Evolutionary conservation across 2,329 filamentous ascomycete species (phyloP).

Genomic region (Endocalyx cinctus): DNA sequence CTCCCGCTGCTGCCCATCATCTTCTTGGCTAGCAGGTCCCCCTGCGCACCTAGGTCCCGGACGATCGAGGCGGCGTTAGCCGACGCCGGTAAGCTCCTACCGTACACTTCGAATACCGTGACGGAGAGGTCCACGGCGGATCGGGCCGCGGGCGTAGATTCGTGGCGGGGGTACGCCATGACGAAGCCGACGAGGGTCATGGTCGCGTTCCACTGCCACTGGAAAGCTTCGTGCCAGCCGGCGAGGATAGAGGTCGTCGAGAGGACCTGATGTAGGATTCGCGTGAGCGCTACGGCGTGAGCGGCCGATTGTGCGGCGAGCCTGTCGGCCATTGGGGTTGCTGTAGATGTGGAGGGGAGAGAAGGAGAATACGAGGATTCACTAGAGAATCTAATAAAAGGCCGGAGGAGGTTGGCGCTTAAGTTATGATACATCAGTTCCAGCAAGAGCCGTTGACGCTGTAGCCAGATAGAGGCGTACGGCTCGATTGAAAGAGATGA

Average conservation of each 20-base stretch:
- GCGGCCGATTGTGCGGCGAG: slow-evolving; percentile 21
- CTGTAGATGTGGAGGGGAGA: slow-evolving; percentile 20
- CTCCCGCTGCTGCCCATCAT: slow-evolving; percentile 8
- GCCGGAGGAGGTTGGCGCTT: slow-evolving; percentile 31
- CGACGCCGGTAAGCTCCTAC: slow-evolving; percentile 14
- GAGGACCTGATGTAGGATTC: slow-evolving; percentile 33
- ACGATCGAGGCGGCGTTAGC: slow-evolving; percentile 16
- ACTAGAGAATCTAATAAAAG: too few relatives aligned
- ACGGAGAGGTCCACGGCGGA: slow-evolving; percentile 13
- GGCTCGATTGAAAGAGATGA: slow-evolving; percentile 27
- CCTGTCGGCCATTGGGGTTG: slow-evolving; percentile 9
- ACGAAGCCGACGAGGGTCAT: slow-evolving; percentile 18
- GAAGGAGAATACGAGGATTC: too few relatives aligned
- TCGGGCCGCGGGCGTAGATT: slow-evolving; percentile 12
- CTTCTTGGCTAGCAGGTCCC: slow-evolving; percentile 17
- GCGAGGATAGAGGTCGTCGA: slow-evolving; percentile 25
- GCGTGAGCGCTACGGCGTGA: slow-evolving; percentile 32
- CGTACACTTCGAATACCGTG: slow-evolving; percentile 17
- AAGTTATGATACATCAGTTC: slow-evolving; percentile 37
- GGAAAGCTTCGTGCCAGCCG: slow-evolving; percentile 36
- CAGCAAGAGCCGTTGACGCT: slow-evolving; percentile 36
- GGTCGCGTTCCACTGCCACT: slow-evolving; percentile 38
- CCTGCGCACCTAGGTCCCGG: slow-evolving; percentile 16
- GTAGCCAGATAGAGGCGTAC: slow-evolving; percentile 35
- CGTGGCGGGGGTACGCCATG: slow-evolving; percentile 15